A percentile compares a stretch with the other conserved stretches of the same genome.
Evolutionary conservation across 2,329 filamentous ascomycete species (phyloP).

Genomic region (Scytalidium sp.): DNA sequence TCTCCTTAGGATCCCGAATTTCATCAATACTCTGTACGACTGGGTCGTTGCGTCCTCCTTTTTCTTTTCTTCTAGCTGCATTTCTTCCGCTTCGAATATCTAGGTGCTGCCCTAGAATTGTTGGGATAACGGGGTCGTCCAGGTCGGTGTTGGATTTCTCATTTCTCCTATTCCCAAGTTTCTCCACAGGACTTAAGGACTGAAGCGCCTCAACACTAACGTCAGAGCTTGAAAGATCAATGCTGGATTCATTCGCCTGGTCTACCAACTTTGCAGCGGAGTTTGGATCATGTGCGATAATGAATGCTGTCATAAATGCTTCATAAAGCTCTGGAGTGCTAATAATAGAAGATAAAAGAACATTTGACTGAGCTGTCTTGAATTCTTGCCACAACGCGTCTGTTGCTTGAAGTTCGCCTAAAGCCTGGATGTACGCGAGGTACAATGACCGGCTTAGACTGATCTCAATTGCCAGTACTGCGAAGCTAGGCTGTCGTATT

Average conservation of each 20-base stretch:
- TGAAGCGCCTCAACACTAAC: background rate
- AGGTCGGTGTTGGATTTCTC: background rate
- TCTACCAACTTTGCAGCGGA: background rate
- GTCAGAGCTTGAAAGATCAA: background rate
- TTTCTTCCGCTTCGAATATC: background rate
- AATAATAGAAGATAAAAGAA: background rate
- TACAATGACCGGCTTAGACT: slow-evolving; percentile 1
- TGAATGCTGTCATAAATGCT: background rate
- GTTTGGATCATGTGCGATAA: background rate
- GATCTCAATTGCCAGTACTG: background rate
- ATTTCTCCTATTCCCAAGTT: too few relatives aligned
- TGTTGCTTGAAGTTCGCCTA: slow-evolving; percentile 11
- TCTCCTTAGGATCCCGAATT: background rate
- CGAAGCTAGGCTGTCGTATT: slow-evolving; percentile 2
- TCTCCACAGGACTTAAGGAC: background rate
- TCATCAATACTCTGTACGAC: background rate
- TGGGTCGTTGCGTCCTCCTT: background rate
- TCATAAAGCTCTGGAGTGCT: background rate
- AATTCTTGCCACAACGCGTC: slow-evolving; percentile 12
- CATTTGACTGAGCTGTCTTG: background rate
- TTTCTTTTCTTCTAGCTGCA: background rate
- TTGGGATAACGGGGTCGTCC: background rate
- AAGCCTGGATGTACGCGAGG: slow-evolving; percentile 10
- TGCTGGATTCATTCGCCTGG: background rate
- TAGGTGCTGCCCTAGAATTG: background rate